Conservation (phyloP, 192 early-diverging fungal genomes). For the Coemansia sp. region DNA sequence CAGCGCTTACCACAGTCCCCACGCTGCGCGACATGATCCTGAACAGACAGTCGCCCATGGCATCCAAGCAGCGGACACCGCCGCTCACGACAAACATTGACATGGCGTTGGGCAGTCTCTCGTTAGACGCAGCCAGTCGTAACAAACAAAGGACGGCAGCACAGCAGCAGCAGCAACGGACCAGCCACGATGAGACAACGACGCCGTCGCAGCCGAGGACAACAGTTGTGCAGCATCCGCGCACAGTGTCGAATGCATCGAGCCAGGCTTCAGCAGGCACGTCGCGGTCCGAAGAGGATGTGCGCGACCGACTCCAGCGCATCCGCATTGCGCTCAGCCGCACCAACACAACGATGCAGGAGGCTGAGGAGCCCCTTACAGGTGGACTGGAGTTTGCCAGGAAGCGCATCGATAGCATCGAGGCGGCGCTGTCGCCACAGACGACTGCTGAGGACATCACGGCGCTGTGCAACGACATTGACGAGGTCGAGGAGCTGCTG, state of each 20-base stretch:
- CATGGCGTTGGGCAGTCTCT: constrained; percentile 18
- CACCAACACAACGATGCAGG: background rate
- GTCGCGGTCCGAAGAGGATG: constrained; percentile 42
- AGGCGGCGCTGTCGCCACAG: constrained; percentile 16
- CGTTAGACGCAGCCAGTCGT: constrained; percentile 27
- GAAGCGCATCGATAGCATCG: constrained; percentile 21
- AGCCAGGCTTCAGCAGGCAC: constrained; percentile 32
- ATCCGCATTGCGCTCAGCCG: constrained; percentile 31
- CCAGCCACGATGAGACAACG: background rate
- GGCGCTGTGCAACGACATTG: constrained; percentile 36
- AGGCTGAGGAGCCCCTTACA: background rate
- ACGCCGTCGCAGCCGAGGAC: background rate
- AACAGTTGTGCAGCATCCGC: background rate
- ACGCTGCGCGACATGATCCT: constrained; percentile 52
- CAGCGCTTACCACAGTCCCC: constrained; percentile 20
- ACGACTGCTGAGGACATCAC: constrained; percentile 21
- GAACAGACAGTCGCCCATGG: constrained; percentile 23
- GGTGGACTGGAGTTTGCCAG: constrained; percentile 9
- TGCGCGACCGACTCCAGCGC: constrained; percentile 40
- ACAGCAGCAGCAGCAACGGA: background rate
- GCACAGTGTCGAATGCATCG: constrained; percentile 22
- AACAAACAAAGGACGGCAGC: constrained; percentile 1
- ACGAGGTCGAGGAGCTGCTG: constrained; percentile 40
- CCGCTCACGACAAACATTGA: constrained; percentile 15
- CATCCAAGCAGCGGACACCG: constrained; percentile 16